Percentiles rank a stretch among this genome's conserved stretches.
Evolutionary conservation across 257 asterid genomes (phyloP).

Genomic region (Gentiana macrophylla): DNA sequence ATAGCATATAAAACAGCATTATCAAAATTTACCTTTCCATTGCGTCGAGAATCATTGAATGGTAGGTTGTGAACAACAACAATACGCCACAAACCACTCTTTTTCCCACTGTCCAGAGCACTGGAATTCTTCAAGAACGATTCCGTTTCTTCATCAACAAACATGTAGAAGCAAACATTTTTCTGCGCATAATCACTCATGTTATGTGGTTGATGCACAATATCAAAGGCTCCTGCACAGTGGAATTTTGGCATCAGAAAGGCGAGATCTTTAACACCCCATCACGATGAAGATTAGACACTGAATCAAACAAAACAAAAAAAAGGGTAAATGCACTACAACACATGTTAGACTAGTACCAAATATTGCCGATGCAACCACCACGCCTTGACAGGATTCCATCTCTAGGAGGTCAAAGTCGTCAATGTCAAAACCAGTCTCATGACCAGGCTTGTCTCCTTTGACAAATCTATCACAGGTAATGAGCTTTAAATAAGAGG

Average conservation of each 20-base stretch:
- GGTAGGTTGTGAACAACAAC: constrained; percentile 74
- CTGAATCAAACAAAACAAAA: no score
- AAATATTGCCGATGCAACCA: constrained; percentile 89
- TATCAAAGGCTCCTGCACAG: constrained; percentile 75
- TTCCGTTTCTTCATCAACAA: constrained; percentile 73
- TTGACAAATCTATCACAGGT: constrained; percentile 51
- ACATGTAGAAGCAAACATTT: constrained; percentile 78
- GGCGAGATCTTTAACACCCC: constrained; percentile 4
- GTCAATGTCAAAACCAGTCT: constrained; percentile 74
- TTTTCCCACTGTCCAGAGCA: constrained; percentile 52
- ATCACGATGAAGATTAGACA: no score
- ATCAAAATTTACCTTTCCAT: constrained; percentile 61
- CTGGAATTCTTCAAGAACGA: constrained; percentile 43
- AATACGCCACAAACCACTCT: constrained; percentile 77
- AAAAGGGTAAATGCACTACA: no score
- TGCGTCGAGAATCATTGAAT: constrained; percentile 80
- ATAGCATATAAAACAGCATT: no score
- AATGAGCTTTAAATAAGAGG: background rate
- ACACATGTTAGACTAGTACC: constrained; percentile 25
- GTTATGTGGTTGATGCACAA: constrained; percentile 78
- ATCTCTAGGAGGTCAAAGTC: constrained; percentile 72
- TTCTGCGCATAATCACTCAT: constrained; percentile 53
- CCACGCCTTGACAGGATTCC: constrained; percentile 77
- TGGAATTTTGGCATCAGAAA: constrained; percentile 20
- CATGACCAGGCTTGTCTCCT: constrained; percentile 77